Evolutionary conservation across 2,329 filamentous ascomycete species (phyloP).

Genomic region (Capronia americana): DNA sequence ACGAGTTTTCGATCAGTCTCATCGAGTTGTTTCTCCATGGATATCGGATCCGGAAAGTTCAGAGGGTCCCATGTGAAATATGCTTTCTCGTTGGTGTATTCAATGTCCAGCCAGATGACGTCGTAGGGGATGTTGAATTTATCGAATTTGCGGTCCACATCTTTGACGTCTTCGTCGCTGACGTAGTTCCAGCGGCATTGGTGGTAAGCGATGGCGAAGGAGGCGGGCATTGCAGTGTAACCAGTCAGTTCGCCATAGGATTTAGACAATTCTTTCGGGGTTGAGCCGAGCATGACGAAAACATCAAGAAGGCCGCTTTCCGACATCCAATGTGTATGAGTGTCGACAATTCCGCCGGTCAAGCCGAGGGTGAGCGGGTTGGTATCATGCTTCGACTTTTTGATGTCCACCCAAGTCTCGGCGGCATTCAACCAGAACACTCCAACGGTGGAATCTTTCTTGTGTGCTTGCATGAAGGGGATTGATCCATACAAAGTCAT

Average conservation of each 20-base stretch:
- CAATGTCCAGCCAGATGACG: constrained; percentile 98
- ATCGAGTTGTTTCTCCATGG: constrained; percentile 88
- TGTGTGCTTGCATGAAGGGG: constrained; percentile 96
- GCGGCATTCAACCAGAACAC: constrained; percentile 98
- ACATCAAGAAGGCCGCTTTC: constrained; percentile 88
- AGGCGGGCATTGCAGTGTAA: constrained; percentile 86
- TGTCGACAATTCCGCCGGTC: constrained; percentile 71
- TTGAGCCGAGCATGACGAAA: constrained; percentile 92
- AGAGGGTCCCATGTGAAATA: constrained; percentile 97
- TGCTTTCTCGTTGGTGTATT: constrained; percentile 95
- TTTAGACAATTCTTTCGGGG: constrained; percentile 78
- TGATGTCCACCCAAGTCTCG: constrained; percentile 96
- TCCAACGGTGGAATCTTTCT: constrained; percentile 89
- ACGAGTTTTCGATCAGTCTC: constrained; percentile 87
- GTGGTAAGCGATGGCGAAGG: constrained; percentile 91
- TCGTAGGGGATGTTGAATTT: constrained; percentile 96
- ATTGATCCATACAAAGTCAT: constrained; percentile 99
- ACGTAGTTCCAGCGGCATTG: constrained; percentile 99
- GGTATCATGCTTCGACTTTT: constrained; percentile 74
- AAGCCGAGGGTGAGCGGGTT: constrained; percentile 80
- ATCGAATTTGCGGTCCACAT: constrained; percentile 96
- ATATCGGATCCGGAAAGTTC: constrained; percentile 82
- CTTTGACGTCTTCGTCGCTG: constrained; percentile 93
- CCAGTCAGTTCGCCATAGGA: constrained; percentile 90
- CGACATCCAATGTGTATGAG: constrained; percentile 95